These are phyloP conservation scores for Fusarium tricinctum DNA, from an alignment of 2,329 filamentous ascomycete genomes.

Conservation along the genomic window DNA sequence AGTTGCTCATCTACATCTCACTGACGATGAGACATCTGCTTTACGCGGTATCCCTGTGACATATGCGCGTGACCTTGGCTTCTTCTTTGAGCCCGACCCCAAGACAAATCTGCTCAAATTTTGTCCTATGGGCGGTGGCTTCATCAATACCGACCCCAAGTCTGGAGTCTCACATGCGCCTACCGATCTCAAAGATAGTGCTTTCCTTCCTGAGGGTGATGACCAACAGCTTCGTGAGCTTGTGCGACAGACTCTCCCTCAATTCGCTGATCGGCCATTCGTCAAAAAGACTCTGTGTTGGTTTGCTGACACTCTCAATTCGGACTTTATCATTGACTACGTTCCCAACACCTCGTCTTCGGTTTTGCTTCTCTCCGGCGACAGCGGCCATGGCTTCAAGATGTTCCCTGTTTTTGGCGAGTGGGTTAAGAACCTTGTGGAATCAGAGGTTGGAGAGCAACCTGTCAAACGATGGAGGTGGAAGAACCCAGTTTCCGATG, in stretches of 20 bases:
- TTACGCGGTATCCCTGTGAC: constrained; percentile 72
- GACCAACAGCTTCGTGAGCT: constrained; percentile 66
- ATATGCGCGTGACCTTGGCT: constrained; percentile 72
- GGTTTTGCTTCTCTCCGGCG: constrained; percentile 67
- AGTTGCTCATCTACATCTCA: constrained; percentile 71
- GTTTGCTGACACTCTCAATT: constrained; percentile 73
- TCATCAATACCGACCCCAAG: constrained; percentile 59
- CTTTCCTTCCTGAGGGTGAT: constrained; percentile 67
- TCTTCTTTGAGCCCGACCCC: constrained; percentile 75
- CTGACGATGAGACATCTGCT: constrained; percentile 64
- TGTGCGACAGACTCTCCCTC: constrained; percentile 65
- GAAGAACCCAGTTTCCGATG: constrained; percentile 55
- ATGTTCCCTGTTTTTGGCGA: constrained; percentile 71
- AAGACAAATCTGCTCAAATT: constrained; percentile 71
- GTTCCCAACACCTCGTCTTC: constrained; percentile 63
- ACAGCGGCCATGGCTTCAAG: constrained; percentile 74
- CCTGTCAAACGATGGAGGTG: constrained; percentile 64
- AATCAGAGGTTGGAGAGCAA: constrained; percentile 57
- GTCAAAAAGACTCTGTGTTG: constrained; percentile 71
- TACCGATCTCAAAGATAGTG: constrained; percentile 50
- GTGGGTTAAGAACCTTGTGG: constrained; percentile 66
- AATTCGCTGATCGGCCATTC: constrained; percentile 67
- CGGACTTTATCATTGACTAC: constrained; percentile 72
- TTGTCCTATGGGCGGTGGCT: constrained; percentile 71
- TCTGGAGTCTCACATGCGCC: constrained; percentile 58